Evolutionary conservation across 345 rosid species (phyloP).

Genomic region (Fremontodendron californicum): DNA sequence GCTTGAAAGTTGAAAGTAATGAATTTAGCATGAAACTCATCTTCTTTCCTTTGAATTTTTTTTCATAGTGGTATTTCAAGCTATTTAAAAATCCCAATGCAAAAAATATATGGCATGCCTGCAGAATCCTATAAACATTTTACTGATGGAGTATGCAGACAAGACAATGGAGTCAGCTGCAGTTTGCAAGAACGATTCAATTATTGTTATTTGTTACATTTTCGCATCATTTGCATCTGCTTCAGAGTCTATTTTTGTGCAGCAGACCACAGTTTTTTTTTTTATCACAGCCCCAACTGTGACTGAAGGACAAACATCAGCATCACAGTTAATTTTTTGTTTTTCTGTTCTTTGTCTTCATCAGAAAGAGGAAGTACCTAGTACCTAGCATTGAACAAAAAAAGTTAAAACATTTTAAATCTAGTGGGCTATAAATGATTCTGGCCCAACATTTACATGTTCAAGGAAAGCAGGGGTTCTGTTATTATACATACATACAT

Average conservation of each 20-base stretch:
- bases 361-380: background rate
- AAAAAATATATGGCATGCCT: background rate
- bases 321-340: background rate
- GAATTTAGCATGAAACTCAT: background rate
- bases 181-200: background rate
- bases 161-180: background rate
- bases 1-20: background rate
- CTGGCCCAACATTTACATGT: background rate
- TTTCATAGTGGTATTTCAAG: background rate
- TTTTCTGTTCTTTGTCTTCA: background rate
- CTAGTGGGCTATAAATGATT: background rate
- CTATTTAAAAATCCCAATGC: background rate
- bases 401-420: background rate
- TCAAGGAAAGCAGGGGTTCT: background rate
- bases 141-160: background rate
- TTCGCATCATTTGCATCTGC: background rate
- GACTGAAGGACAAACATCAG: background rate
- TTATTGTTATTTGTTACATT: background rate
- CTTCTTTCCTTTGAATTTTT: background rate
- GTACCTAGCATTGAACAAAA: background rate
- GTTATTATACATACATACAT: no score
- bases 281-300: background rate
- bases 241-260: background rate
- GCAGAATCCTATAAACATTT: background rate
- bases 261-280: background rate